phyloP scores from a whole-genome alignment of 352 stramenopile genomes.

The Pythium diclinum region DNA sequence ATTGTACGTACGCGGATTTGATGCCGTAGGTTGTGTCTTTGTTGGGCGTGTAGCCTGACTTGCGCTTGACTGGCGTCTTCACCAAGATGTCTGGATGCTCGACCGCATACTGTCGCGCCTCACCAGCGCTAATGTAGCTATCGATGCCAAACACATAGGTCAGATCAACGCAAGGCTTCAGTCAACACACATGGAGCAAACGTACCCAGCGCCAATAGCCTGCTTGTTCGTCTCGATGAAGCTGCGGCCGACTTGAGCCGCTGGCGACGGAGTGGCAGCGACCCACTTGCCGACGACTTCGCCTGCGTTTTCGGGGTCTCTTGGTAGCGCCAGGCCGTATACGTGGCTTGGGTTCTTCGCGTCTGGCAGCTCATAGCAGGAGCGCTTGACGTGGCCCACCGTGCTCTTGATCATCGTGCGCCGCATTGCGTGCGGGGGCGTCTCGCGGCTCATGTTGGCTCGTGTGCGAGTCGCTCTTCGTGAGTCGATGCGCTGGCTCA shows the following conservation, averaged over 20 bases:
- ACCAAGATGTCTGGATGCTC: slow-evolving; percentile 74
- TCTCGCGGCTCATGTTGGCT: slow-evolving; percentile 33
- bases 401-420: slow-evolving; percentile 84
- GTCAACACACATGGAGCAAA: neutral
- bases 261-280: slow-evolving; percentile 57
- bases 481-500: neutral
- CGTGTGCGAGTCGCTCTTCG: too few species aligned
- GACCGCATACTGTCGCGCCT: slow-evolving; percentile 57
- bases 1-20: slow-evolving; percentile 58
- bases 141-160: slow-evolving; percentile 1
- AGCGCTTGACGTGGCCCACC: slow-evolving; percentile 53
- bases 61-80: slow-evolving; percentile 53
- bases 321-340: slow-evolving; percentile 66
- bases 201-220: slow-evolving; percentile 51
- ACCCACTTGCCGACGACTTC: slow-evolving; percentile 77
- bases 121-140: slow-evolving; percentile 53
- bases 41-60: slow-evolving; percentile 48
- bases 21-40: slow-evolving; percentile 68
- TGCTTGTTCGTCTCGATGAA: slow-evolving; percentile 83
- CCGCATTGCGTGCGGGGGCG: slow-evolving; percentile 41
- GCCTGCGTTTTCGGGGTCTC: slow-evolving; percentile 67
- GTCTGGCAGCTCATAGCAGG: slow-evolving; percentile 71
- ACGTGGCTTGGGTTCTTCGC: slow-evolving; percentile 53
- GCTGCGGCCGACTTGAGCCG: slow-evolving; percentile 55
- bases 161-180: neutral